Conservation (phyloP, 2,329 filamentous ascomycete species). For the Leptographium radiaticola region DNA sequence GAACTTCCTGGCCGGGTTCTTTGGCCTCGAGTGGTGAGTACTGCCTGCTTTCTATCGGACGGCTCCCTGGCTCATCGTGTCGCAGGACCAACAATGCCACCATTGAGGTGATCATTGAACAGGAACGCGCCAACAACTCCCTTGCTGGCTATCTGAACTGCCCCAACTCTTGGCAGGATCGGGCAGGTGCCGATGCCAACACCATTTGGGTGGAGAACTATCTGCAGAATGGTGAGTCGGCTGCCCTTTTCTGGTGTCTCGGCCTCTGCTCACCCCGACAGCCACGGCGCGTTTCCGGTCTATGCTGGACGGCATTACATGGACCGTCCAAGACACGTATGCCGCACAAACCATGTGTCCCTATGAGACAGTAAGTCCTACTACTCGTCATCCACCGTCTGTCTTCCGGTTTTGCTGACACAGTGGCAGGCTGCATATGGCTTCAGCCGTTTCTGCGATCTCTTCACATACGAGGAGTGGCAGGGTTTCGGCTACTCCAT, state of each 20-base stretch:
- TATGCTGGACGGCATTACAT: slow-evolving; percentile 44
- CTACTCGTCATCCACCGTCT: neutral
- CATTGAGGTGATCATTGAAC: slow-evolving; percentile 59
- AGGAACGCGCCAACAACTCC: slow-evolving; percentile 52
- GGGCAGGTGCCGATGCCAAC: slow-evolving; percentile 38
- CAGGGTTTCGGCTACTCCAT: slow-evolving; percentile 56
- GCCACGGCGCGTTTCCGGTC: slow-evolving; percentile 46
- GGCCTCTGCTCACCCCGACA: slow-evolving; percentile 11
- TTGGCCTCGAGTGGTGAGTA: slow-evolving; percentile 52
- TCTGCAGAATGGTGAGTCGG: slow-evolving; percentile 39
- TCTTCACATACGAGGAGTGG: slow-evolving; percentile 69
- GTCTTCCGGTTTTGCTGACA: neutral
- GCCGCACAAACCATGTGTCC: slow-evolving; percentile 61
- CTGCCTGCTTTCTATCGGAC: no score
- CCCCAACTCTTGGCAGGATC: slow-evolving; percentile 42
- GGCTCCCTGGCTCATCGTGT: neutral
- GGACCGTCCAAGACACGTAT: slow-evolving; percentile 51
- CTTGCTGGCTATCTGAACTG: slow-evolving; percentile 56
- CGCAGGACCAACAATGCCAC: slow-evolving; percentile 52
- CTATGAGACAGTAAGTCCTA: slow-evolving; percentile 49
- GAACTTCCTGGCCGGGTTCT: slow-evolving; percentile 69
- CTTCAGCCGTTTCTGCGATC: slow-evolving; percentile 58
- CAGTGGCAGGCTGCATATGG: slow-evolving; percentile 47
- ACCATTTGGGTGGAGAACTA: slow-evolving; percentile 51
- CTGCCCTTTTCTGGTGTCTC: neutral